A percentile compares a stretch with the other conserved stretches of the same genome.
phyloP scores from a whole-genome alignment of 257 asterid species.

The Solanum tacnaense region DNA sequence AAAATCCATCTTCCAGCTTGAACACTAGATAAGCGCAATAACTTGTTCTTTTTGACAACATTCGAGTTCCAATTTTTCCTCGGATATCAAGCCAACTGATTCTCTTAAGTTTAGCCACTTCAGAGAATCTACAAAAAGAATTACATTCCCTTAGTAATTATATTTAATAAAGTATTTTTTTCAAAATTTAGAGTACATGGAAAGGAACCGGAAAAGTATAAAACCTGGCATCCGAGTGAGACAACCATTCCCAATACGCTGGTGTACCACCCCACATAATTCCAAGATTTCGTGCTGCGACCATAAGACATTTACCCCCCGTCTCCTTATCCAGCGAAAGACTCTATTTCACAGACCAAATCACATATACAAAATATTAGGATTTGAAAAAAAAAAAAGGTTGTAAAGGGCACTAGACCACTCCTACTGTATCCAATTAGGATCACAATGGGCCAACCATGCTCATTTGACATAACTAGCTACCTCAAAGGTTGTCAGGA shows the following conservation, averaged over 20 bases:
- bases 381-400: background rate
- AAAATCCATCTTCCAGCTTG: background rate
- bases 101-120: background rate
- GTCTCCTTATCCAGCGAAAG: background rate
- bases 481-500: background rate
- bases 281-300: background rate
- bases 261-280: background rate
- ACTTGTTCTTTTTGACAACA: background rate
- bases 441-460: too few species aligned
- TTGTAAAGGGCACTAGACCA: background rate
- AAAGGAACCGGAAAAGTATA: background rate
- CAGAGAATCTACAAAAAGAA: background rate
- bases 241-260: background rate
- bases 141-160: background rate
- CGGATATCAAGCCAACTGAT: background rate
- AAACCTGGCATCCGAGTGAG: background rate
- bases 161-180: background rate
- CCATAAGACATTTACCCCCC: background rate
- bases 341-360: background rate
- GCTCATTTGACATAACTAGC: background rate
- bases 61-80: background rate
- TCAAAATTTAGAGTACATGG: background rate
- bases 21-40: background rate
- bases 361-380: background rate
- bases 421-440: too few species aligned